phyloP scores from a whole-genome alignment of 129 eudicot species.

The Flaveria brownii region DNA sequence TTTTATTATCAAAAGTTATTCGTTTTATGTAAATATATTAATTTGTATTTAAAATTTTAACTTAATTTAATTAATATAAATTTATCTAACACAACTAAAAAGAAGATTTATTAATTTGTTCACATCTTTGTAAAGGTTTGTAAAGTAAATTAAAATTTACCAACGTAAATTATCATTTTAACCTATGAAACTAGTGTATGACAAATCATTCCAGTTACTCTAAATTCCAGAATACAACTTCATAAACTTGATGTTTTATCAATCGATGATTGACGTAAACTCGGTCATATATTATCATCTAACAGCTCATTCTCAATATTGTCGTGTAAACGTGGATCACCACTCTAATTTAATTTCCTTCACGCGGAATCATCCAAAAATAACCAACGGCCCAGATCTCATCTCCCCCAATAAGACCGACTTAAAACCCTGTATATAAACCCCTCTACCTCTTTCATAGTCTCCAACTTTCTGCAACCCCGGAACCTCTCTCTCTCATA shows the following conservation, averaged over 20 bases:
- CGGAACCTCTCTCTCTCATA: neutral
- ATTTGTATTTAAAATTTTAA: no score
- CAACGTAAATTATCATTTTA: no score
- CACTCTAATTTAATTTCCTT: neutral
- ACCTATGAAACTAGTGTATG: no score
- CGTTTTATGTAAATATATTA: no score
- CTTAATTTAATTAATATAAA: no score
- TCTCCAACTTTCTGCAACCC: neutral
- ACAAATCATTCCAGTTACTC: no score
- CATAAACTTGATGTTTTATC: neutral
- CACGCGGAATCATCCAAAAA: slow-evolving; percentile 19
- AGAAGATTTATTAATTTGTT: no score
- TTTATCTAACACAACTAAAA: no score
- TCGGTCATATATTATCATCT: slow-evolving; percentile 2
- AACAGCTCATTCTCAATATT: neutral
- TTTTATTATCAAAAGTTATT: no score
- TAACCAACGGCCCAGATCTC: slow-evolving; percentile 26
- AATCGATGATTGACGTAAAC: slow-evolving; percentile 16
- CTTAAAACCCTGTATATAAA: slow-evolving; percentile 26
- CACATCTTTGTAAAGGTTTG: no score
- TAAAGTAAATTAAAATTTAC: no score
- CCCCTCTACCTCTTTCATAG: neutral
- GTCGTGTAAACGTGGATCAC: slow-evolving; percentile 18
- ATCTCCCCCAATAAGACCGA: slow-evolving; percentile 19
- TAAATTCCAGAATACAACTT: no score